Evolutionary conservation across 2,329 filamentous ascomycete genomes (phyloP), one percentile per base, ranked within the genome.

Genomic region (Aspergillus piperis): DNA sequence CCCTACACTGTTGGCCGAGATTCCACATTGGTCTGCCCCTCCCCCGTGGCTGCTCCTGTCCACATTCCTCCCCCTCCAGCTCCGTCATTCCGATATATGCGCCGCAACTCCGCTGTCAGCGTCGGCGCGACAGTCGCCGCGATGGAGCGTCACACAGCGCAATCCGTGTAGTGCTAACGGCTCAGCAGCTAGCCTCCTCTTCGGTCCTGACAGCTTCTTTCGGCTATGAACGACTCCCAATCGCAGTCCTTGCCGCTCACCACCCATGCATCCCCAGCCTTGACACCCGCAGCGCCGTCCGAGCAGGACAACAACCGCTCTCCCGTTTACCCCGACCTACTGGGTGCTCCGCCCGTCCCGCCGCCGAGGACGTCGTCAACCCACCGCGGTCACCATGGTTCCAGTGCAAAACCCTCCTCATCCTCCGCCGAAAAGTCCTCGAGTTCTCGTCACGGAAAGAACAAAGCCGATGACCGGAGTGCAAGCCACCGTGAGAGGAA

Each of bases 361-460:
- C 92, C 90, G 51, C 90, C 91, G 38, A 86, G 92, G 71, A 93
- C 90, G 7, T 96, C 92, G 13, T 95, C 91, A 47, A 89, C 87
- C 65, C 85, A 87, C 65, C 83, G 81, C 79, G 74, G 72, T 64
- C 71, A 77, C 68, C 68, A 76, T 67, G 61, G 69, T 67, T 67
- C 76, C 78, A 73, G 69, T 57, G 65, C 63, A 77, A 79, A 63
- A 67, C 71, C 66, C 19, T 21, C 54, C 10, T 25, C 39, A 48
- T 68, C 58, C 15, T 36, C 71, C 8, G 62, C 69, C 39, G 74
- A 79, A 36, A 76, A 72, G 61, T 69, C 70, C n/a, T 72, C 74
- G 27, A 72, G 79, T 15, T 75, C 77, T 17, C 77, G 78, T 32
- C 73, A 78, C 54, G 66, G 71, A 30, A 80, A 72, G 67, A 76